Conservation (phyloP, 2,329 filamentous ascomycete species). For the Stenocarpella maydis region DNA sequence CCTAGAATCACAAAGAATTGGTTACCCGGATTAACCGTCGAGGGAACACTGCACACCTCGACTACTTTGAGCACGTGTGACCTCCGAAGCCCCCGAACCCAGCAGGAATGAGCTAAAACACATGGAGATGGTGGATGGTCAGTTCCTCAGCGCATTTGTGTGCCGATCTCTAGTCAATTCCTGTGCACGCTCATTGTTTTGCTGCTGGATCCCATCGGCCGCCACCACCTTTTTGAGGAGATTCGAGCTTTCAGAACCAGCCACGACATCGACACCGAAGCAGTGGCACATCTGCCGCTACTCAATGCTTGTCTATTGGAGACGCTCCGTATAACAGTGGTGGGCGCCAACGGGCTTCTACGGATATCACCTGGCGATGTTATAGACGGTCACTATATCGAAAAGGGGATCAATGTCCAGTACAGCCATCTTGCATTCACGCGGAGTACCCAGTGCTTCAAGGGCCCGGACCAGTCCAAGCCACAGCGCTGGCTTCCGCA, state of each 20-base stretch:
- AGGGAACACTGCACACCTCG: not conserved
- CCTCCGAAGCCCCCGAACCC: not conserved
- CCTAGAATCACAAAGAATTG: not conserved
- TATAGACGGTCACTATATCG: not conserved
- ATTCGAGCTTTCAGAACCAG: not conserved
- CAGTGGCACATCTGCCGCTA: not conserved
- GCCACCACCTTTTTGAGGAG: not conserved
- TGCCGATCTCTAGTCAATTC: not conserved
- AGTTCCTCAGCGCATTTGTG: not conserved
- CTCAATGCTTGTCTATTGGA: slow-evolving; percentile 5
- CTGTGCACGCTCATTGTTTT: not conserved
- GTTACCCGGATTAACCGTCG: not conserved
- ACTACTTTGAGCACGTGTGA: not conserved
- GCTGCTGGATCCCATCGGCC: not conserved
- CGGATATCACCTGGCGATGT: not conserved
- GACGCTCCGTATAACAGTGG: not conserved
- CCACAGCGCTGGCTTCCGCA: slow-evolving; percentile 1
- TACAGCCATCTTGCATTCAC: slow-evolving; percentile 9
- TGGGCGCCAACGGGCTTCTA: not conserved
- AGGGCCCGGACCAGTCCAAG: not conserved
- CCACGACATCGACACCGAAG: not conserved
- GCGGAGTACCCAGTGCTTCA: not conserved
- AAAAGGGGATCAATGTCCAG: not conserved
- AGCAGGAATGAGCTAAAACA: not conserved
- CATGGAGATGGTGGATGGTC: slow-evolving; percentile 8